Percentiles rank a stretch among this genome's conserved stretches.
phyloP scores from a whole-genome alignment of 352 stramenopile genomes.

The Thalassiosira hispida region DNA sequence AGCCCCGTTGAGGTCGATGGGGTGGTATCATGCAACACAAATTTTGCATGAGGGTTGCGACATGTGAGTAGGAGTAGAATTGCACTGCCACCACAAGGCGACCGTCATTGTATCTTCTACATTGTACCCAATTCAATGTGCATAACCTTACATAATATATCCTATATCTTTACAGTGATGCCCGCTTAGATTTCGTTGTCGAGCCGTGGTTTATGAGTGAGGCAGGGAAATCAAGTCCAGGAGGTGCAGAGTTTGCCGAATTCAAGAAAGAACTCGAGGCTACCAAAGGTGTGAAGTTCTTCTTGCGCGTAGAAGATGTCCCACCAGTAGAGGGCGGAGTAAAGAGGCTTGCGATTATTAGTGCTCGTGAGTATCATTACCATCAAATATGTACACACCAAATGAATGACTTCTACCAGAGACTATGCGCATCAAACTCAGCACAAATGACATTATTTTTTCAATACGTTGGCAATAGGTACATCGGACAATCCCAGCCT shows the following conservation, averaged over 20 bases:
- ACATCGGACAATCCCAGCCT: slow-evolving; percentile 53
- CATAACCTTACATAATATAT: background rate
- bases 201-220: slow-evolving; percentile 76
- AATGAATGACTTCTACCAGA: slow-evolving; percentile 60
- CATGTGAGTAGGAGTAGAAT: slow-evolving; percentile 75
- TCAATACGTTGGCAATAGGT: no score
- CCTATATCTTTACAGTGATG: slow-evolving; percentile 39
- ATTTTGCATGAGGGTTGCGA: slow-evolving; percentile 64
- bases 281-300: slow-evolving; percentile 79
- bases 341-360: slow-evolving; percentile 81
- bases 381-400: slow-evolving; percentile 39
- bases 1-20: slow-evolving; percentile 78
- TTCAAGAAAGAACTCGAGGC: slow-evolving; percentile 69
- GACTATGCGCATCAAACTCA: no score
- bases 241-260: slow-evolving; percentile 78
- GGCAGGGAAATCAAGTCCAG: slow-evolving; percentile 30
- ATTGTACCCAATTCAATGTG: background rate
- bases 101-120: slow-evolving; percentile 1
- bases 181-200: slow-evolving; percentile 68
- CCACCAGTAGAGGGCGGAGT: slow-evolving; percentile 54
- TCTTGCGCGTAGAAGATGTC: slow-evolving; percentile 67
- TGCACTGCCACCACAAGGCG: background rate
- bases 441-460: no score
- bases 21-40: slow-evolving; percentile 83
- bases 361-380: slow-evolving; percentile 62